phyloP scores from a whole-genome alignment of 208 protist species.

The Leishmania tarentolae region DNA sequence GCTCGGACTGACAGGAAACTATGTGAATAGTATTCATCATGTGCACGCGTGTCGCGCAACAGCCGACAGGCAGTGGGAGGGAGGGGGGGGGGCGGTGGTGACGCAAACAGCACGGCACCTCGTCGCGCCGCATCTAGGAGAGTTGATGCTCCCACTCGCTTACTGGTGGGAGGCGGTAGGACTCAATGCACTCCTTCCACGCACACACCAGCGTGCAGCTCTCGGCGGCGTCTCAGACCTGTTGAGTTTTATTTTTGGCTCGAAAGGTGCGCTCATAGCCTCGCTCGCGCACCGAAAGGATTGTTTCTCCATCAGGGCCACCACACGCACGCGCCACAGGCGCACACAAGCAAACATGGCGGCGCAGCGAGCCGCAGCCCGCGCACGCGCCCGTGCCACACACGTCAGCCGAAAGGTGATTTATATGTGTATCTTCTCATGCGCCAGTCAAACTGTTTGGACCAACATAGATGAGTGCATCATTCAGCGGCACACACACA shows the following conservation, averaged over 20 bases:
- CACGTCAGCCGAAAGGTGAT: slow-evolving; percentile 34
- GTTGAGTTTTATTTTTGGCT: slow-evolving; percentile 33
- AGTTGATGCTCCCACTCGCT: slow-evolving; percentile 29
- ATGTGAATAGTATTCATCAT: slow-evolving; percentile 23
- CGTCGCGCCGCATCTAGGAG: slow-evolving; percentile 14
- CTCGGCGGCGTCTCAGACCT: slow-evolving; percentile 21
- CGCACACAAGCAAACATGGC: neutral
- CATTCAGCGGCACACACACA: neutral
- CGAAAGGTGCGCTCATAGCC: slow-evolving; percentile 28
- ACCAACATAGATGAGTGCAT: slow-evolving; percentile 32
- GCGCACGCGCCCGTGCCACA: neutral
- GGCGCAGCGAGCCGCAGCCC: no score
- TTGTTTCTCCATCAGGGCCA: slow-evolving; percentile 26
- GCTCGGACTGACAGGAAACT: slow-evolving; percentile 25
- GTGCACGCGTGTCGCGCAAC: neutral
- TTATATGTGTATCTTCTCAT: slow-evolving; percentile 33
- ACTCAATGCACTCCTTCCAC: slow-evolving; percentile 30
- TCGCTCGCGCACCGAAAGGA: slow-evolving; percentile 20
- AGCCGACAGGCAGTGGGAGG: neutral
- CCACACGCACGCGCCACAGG: slow-evolving; percentile 1
- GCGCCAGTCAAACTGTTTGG: slow-evolving; percentile 33
- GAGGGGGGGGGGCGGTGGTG: neutral
- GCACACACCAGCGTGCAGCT: neutral
- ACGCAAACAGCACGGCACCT: neutral
- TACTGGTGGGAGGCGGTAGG: slow-evolving; percentile 15